Evolutionary conservation across 345 rosid genomes (phyloP).

Genomic region (Aquilaria sinensis): DNA sequence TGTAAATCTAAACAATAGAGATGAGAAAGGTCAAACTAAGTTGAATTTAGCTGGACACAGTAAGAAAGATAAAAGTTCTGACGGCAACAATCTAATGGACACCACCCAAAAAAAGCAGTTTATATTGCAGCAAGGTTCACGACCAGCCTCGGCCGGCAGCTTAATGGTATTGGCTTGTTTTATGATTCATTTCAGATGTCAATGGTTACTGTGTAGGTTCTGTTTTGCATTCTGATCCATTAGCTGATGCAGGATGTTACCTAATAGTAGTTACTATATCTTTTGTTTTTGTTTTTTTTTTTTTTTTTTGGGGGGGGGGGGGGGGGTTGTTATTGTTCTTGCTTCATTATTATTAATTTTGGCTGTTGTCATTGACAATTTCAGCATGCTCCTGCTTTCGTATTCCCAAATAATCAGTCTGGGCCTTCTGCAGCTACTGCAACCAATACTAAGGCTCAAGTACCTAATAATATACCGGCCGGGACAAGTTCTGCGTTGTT

Average conservation of each 20-base stretch:
- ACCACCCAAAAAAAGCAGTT: slow-evolving; percentile 27
- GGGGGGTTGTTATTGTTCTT: too few species aligned
- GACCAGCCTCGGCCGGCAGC: slow-evolving; percentile 27
- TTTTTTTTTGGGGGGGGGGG: background rate
- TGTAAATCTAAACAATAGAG: slow-evolving; percentile 26
- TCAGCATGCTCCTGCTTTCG: slow-evolving; percentile 46
- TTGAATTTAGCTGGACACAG: slow-evolving; percentile 12
- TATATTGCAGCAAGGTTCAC: slow-evolving; percentile 24
- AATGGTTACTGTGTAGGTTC: background rate
- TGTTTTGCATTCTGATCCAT: background rate
- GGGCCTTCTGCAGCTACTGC: slow-evolving; percentile 25
- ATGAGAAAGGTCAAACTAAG: slow-evolving; percentile 21
- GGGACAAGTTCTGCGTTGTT: slow-evolving; percentile 16
- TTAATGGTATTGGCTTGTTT: slow-evolving; percentile 33
- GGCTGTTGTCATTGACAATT: background rate
- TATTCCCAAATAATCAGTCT: slow-evolving; percentile 30
- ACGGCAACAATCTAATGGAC: slow-evolving; percentile 15
- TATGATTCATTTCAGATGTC: background rate
- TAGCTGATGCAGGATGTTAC: background rate
- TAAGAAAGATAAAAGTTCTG: slow-evolving; percentile 30
- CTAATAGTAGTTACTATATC: background rate
- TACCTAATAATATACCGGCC: slow-evolving; percentile 20
- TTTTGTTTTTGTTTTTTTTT: background rate
- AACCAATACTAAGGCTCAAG: slow-evolving; percentile 18
- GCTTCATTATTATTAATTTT: background rate